Evolutionary conservation across 2,329 filamentous ascomycete genomes (phyloP), one percentile per base, ranked within the genome.

Genomic region (Fusarium subglutinans): DNA sequence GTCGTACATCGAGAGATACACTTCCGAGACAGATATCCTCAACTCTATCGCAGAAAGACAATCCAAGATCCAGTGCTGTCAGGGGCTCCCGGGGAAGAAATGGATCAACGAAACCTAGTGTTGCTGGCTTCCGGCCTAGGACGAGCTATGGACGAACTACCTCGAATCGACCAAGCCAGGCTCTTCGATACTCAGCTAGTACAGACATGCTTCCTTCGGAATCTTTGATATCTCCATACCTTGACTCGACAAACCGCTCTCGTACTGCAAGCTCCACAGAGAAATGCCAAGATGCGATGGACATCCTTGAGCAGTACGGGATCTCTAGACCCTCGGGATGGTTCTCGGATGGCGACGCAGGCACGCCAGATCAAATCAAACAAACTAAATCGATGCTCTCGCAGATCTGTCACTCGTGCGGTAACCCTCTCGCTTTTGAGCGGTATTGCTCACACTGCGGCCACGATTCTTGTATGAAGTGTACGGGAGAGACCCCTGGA

Each of bases 341-440:
- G 85, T 80, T 86, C 48, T 85, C 84, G 59, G 84, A 86, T 44
- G 81, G 83, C n/a, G 81, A 81, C 9, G 61, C 56, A 18, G 59
- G 41, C 14, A 56, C 55, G 14, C 53, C 45, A 40, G 66, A 70
- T 60, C 48, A 66, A 66, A 43, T 53, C 48, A 59, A 59, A 12
- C 65, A 66, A 30, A 38, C 30, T 11, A 54, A 45, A 33, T 28
- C 67, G 50, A 81, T 80, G 65, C 75, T 77, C 48, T 76, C 78
- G 45, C 84, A 82, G 59, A 78, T 85, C 33, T 90, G 88, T 68
- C 88, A 89, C 73, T 79, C 86, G 15, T 90, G 88, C 72, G 84
- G 84, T 18, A 82, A 83, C 50, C 80, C 79, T 45, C 82, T 85
- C 43, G 80, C 76, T 50, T 79, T 81, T 18, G 79, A 81, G 37